phyloP scores from a whole-genome alignment of 306 rosid species.

The Cicer bijugum region DNA sequence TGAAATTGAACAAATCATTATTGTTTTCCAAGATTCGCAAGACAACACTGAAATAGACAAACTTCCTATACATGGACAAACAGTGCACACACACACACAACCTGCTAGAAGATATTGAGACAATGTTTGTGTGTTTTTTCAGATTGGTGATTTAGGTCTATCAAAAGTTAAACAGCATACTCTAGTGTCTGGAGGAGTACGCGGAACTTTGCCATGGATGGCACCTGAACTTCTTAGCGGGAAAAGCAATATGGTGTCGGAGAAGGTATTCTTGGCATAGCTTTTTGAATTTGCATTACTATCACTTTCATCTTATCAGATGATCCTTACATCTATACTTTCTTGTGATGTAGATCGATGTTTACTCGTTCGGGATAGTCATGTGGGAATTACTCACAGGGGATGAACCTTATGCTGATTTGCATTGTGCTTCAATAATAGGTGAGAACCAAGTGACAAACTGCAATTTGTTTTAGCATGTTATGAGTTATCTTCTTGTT shows the following conservation, averaged over 20 bases:
- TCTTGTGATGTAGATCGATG: conserved; percentile 78
- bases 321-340: conserved; percentile 41
- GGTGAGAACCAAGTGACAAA: conserved; percentile 65
- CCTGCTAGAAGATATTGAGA: conserved; percentile 41
- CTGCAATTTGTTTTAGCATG: conserved; percentile 29
- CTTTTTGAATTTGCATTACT: conserved; percentile 25
- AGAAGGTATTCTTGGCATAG: conserved; percentile 66
- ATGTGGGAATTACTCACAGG: conserved; percentile 99
- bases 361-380: conserved; percentile 95
- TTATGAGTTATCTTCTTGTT: neutral
- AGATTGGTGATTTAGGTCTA: conserved; percentile 99
- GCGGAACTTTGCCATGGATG: conserved; percentile 99
- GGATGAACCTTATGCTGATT: conserved; percentile 89
- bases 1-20: too few relatives aligned
- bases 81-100: neutral
- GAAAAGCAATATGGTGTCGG: conserved; percentile 96
- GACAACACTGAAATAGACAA: neutral
- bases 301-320: conserved; percentile 30
- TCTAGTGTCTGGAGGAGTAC: conserved; percentile 97
- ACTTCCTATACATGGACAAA: neutral
- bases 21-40: too few relatives aligned
- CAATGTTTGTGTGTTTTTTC: conserved; percentile 42
- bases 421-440: conserved; percentile 98
- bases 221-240: conserved; percentile 99
- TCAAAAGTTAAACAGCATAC: conserved; percentile 98